Percentiles rank a stretch among this genome's conserved stretches.
phyloP scores from a whole-genome alignment of 306 rosid genomes.

The Alnus rubra region DNA sequence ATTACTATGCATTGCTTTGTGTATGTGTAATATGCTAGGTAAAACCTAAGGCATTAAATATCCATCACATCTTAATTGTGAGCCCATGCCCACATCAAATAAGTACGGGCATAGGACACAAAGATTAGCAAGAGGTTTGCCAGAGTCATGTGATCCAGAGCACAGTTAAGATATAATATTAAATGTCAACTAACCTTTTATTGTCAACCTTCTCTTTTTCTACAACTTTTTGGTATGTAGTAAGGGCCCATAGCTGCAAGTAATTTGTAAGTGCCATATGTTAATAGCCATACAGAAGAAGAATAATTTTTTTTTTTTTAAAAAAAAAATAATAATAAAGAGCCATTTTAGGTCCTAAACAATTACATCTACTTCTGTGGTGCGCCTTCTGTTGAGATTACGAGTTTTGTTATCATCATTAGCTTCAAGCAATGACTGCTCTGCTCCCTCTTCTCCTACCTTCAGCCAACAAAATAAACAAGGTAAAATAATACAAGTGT shows the following conservation, averaged over 20 bases:
- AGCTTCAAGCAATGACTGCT: constrained; percentile 23
- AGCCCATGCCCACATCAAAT: neutral
- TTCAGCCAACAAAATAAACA: constrained; percentile 35
- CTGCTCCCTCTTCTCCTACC: constrained; percentile 46
- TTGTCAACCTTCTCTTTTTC: constrained; percentile 56
- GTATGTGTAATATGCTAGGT: neutral
- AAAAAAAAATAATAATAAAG: neutral
- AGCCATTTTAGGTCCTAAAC: constrained; percentile 15
- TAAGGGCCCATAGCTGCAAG: constrained; percentile 60
- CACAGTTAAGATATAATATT: neutral
- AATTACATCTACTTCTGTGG: constrained; percentile 65
- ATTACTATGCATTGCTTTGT: neutral
- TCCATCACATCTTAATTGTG: neutral
- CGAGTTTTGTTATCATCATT: constrained; percentile 36
- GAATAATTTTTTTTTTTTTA: neutral
- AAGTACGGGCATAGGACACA: neutral
- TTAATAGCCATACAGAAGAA: neutral
- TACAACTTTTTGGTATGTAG: constrained; percentile 40
- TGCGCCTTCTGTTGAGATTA: constrained; percentile 39
- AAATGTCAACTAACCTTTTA: constrained; percentile 56
- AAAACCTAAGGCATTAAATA: neutral
- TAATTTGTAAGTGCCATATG: constrained; percentile 15
- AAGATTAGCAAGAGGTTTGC: neutral
- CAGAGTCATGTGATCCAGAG: neutral
- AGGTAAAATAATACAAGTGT: constrained; percentile 8